phyloP scores from a whole-genome alignment of 768 basidiomycete species.

The Hortiboletus campestris region DNA sequence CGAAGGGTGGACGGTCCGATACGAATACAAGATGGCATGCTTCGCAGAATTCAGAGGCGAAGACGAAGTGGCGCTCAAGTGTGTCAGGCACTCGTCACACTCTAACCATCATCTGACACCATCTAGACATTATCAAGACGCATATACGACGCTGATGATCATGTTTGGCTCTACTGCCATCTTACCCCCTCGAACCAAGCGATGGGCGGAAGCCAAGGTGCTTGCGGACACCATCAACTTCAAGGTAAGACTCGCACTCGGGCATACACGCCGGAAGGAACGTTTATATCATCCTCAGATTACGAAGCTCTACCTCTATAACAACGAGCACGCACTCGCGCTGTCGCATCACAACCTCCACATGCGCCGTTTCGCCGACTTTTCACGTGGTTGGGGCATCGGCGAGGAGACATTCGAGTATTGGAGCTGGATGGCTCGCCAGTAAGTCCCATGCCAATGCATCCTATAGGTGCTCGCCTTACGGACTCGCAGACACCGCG shows the following conservation, averaged over 20 bases:
- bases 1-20: conserved; percentile 94
- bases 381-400: conserved; percentile 91
- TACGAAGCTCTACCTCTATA: conserved; percentile 88
- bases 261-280: not conserved
- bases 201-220: conserved; percentile 98
- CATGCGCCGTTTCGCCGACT: conserved; percentile 78
- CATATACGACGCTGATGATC: conserved; percentile 75
- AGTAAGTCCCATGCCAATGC: conserved; percentile 48
- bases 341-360: conserved; percentile 84
- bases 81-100: conserved; percentile 27
- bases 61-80: conserved; percentile 91
- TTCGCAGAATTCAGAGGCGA: conserved; percentile 96
- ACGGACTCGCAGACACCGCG: conserved; percentile 60
- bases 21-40: conserved; percentile 96
- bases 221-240: conserved; percentile 90
- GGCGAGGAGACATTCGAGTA: conserved; percentile 96
- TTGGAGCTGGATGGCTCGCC: conserved; percentile 95
- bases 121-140: conserved; percentile 88
- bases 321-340: conserved; percentile 79
- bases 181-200: conserved; percentile 88
- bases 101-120: conserved; percentile 8
- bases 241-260: conserved; percentile 52
- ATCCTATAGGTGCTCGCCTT: not conserved
- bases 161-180: conserved; percentile 90
- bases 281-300: conserved; percentile 48